These are phyloP conservation scores for Lipomyces sp. DNA, from an alignment of 805 yeast genomes.

Conservation along the genomic window DNA sequence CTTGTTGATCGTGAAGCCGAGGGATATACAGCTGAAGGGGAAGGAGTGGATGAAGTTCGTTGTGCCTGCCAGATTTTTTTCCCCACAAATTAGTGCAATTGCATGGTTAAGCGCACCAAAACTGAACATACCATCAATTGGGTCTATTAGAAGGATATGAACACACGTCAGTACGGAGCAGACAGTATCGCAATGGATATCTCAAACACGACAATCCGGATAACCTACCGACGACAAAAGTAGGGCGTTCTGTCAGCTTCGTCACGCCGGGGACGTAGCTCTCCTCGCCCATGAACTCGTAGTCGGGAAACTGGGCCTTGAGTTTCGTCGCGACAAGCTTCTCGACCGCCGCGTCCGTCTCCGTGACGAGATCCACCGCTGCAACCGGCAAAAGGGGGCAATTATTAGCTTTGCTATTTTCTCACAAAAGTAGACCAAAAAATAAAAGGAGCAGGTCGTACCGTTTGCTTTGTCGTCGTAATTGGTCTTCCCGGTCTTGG, in stretches of 20 bases:
- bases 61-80: slow-evolving; percentile 43
- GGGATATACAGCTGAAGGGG: slow-evolving; percentile 60
- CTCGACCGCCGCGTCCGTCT: slow-evolving; percentile 57
- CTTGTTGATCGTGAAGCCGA: slow-evolving; percentile 52
- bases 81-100: neutral
- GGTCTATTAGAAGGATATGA: too few relatives aligned
- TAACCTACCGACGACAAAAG: slow-evolving; percentile 62
- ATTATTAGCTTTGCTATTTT: neutral
- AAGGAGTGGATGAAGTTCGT: slow-evolving; percentile 62
- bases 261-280: slow-evolving; percentile 51
- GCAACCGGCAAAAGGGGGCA: neutral
- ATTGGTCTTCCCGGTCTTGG: slow-evolving; percentile 47
- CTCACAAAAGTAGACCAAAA: neutral
- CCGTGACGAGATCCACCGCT: slow-evolving; percentile 61
- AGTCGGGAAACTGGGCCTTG: slow-evolving; percentile 45
- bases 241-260: slow-evolving; percentile 49
- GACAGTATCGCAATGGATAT: neutral
- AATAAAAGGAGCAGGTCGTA: slow-evolving; percentile 5
- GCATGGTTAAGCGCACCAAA: neutral
- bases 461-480: slow-evolving; percentile 56
- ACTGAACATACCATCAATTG: slow-evolving; percentile 28
- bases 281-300: slow-evolving; percentile 60
- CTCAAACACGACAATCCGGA: neutral
- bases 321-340: slow-evolving; percentile 40
- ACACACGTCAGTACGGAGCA: neutral